Conservation (phyloP, 768 basidiomycete species). For the Phaffia australis region DNA sequence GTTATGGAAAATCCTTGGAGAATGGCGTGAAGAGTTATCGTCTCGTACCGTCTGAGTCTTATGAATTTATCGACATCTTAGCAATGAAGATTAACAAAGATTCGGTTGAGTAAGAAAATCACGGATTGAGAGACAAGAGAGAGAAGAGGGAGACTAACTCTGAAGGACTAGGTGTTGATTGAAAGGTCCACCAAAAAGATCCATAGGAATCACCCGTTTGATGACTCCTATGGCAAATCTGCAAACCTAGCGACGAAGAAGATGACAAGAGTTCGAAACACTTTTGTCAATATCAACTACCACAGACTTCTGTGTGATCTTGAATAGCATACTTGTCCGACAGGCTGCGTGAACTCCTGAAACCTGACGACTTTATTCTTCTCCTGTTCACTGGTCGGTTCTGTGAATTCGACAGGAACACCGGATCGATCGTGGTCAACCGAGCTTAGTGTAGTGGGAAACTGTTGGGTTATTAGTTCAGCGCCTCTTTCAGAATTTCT, state of each 20-base stretch:
- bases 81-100: background rate
- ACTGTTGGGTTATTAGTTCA: constrained; percentile 42
- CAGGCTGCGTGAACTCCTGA: constrained; percentile 49
- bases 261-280: background rate
- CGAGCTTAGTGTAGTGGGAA: constrained; percentile 43
- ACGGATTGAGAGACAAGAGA: constrained; percentile 28
- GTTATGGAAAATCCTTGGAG: constrained; percentile 64
- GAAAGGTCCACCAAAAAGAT: constrained; percentile 62
- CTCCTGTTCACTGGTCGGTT: constrained; percentile 49
- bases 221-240: constrained; percentile 56
- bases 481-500: background rate
- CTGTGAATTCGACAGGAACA: constrained; percentile 39
- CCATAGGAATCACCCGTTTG: constrained; percentile 57
- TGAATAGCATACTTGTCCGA: constrained; percentile 45
- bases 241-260: constrained; percentile 47
- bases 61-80: constrained; percentile 63
- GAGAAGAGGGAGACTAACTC: constrained; percentile 42
- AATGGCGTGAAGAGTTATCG: constrained; percentile 59
- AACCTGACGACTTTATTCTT: constrained; percentile 42
- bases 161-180: constrained; percentile 54
- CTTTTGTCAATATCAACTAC: no score
- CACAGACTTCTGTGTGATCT: constrained; percentile 42
- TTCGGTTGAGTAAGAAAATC: background rate
- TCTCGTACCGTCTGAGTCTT: constrained; percentile 65
- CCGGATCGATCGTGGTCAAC: constrained; percentile 45